Percentiles rank a stretch among this genome's conserved stretches.
Evolutionary conservation across 331 rosid species (phyloP).

Genomic region (Rhamnella rubrinervis): DNA sequence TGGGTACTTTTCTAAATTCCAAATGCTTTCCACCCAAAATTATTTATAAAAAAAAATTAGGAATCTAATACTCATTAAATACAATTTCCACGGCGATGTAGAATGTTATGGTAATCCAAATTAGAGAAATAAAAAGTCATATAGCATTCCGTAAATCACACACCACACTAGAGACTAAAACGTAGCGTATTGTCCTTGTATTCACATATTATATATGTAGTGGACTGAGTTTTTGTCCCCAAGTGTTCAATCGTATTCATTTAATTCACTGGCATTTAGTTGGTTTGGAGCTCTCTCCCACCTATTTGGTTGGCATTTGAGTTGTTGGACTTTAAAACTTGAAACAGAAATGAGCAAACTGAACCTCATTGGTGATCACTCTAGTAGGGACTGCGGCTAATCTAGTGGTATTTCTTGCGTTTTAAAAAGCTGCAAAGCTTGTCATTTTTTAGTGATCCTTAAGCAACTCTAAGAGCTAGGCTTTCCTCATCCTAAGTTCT

Average conservation of each 20-base stretch:
- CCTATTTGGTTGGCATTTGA: conserved; percentile 15
- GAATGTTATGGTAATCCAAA: conserved; percentile 1
- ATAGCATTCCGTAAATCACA: background rate
- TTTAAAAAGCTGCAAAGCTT: conserved; percentile 9
- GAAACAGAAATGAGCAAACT: background rate
- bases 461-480: conserved; percentile 19
- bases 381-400: conserved; percentile 17
- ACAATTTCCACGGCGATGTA: background rate
- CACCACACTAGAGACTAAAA: background rate
- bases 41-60: too few relatives aligned
- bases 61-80: too few relatives aligned
- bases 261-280: background rate
- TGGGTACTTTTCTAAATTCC: too few relatives aligned
- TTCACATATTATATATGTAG: too few relatives aligned
- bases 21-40: too few relatives aligned
- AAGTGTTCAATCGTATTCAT: background rate
- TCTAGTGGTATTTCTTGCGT: background rate
- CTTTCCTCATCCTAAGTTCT: background rate
- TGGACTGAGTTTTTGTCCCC: background rate
- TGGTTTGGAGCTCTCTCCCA: too few relatives aligned
- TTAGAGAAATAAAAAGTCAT: background rate
- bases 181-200: background rate
- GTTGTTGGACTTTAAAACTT: background rate
- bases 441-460: conserved; percentile 7
- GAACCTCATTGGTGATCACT: background rate